Evolutionary conservation across 192 early-diverging fungal genomes (phyloP).

Genomic region (Backusella westeae): DNA sequence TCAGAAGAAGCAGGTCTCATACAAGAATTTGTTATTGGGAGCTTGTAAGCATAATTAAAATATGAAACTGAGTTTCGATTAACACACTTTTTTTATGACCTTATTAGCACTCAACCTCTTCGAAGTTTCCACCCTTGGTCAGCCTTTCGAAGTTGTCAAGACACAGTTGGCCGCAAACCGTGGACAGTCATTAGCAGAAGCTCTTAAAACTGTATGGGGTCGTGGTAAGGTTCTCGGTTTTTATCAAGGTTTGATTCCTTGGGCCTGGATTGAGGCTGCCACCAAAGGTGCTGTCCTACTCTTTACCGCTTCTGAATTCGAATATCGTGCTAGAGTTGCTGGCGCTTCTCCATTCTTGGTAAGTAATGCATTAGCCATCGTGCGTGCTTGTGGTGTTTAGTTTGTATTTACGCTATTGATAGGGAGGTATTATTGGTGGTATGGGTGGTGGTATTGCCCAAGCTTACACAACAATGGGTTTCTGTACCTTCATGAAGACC

Average conservation of each 20-base stretch:
- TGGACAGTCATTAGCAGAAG: slow-evolving; percentile 70
- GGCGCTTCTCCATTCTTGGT: slow-evolving; percentile 57
- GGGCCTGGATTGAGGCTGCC: slow-evolving; percentile 62
- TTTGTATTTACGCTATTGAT: neutral
- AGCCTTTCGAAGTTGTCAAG: slow-evolving; percentile 96
- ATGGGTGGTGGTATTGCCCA: slow-evolving; percentile 94
- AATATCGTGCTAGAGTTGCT: slow-evolving; percentile 47
- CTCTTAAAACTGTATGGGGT: slow-evolving; percentile 74
- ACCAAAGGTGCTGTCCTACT: slow-evolving; percentile 63
- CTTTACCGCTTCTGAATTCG: slow-evolving; percentile 62
- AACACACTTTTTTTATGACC: neutral
- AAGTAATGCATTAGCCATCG: slow-evolving; percentile 19
- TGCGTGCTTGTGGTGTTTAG: neutral
- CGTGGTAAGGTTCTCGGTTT: slow-evolving; percentile 90
- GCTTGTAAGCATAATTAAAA: slow-evolving; percentile 54
- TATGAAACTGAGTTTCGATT: neutral
- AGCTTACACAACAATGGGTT: slow-evolving; percentile 99
- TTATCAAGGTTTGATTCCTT: slow-evolving; percentile 85
- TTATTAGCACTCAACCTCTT: slow-evolving; percentile 68
- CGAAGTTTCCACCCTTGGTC: slow-evolving; percentile 89
- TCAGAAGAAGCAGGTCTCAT: slow-evolving; percentile 86
- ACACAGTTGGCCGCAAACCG: slow-evolving; percentile 95
- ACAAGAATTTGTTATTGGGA: slow-evolving; percentile 82
- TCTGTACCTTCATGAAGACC: slow-evolving; percentile 99
- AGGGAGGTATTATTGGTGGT: slow-evolving; percentile 89